Base-by-base conservation (phyloP, 371 early-diverging fungal genomes). In the Scutellospora calospora region DNA sequence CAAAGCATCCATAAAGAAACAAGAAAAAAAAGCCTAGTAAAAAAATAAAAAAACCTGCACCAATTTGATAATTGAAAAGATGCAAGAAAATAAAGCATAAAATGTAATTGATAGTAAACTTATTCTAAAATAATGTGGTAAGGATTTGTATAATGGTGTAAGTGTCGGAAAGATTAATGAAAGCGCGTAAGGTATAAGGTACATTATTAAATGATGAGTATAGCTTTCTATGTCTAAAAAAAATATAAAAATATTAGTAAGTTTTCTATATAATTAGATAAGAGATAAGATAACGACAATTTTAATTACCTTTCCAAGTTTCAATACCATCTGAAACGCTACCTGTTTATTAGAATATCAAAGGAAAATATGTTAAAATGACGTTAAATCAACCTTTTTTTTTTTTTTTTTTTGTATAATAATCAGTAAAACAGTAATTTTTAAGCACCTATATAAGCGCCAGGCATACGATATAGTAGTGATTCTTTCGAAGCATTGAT, bases 91-190 rank as follows among this genome's bases (percentile, higher is more conserved):
- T 18, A 72, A 51, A 29, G 52, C 33, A 52, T 52, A 72, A 52
- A 72, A 72, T 18, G 49, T 52, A 22, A 72, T 29, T 22, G 72
- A 51, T 29, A 72, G n/a, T 29, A 72, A 51, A 25, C 49, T 52
- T 18, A 52, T 72, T 52, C 72, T 49, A 45, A 72, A 25, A 52
- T 72, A 31, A 72, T 27, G 16, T 29, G 72, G 72, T 72, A 72
- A 52, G 8, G 27, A 29, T 20, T 51, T 49, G 27, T 72, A 72
- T 51, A 51, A 38, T 51, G 27, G 29, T n/a, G 52, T 16, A 18
- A 52, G 27, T 22, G 45, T 25, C 14, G 72, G 72, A 29, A 72
- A 51, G 5, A 52, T 18, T 9, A 72, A 38, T 20, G 49, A 38
- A 22, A 72, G n/a, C 29, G 52, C 52, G 18, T 72, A 18, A 27